Evolutionary conservation across 2,329 filamentous ascomycete genomes (phyloP), one percentile per base, ranked within the genome.

Genomic region (Diaporthe vaccinii): DNA sequence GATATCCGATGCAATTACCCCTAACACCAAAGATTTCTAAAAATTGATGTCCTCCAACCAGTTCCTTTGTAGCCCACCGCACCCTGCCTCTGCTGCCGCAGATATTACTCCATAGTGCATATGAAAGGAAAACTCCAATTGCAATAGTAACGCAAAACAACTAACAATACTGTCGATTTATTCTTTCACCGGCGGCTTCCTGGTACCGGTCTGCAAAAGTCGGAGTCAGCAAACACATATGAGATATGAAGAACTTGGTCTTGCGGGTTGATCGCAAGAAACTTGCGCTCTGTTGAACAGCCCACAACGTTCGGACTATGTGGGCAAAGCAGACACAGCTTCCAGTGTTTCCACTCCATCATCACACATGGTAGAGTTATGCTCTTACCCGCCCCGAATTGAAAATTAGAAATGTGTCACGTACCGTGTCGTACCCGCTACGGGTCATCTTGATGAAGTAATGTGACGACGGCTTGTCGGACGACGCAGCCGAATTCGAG

Each of bases 341-440:
- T 68, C 12, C 22, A 25, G 31, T 25, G 4, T 36, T 20, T 8
- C 7, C 14, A 0, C 62, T 39, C 4, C 28, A 9, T 34, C 20
- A 15, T 22, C 22, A 17, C 7, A 14, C 4, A 5, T 10, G 22
- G 20, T 9, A 36, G 12, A 36, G 2, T 3, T 20, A 36, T 46
- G 14, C 28, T 36, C 28, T 51, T 20, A 20, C 14, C 22, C 15
- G 2, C 1, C 2, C 17, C 41, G 4, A 17, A 2, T 12, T 20
- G 15, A 17, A 20, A 20, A 53, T 20, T 14, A 14, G 15, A 53
- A 53, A 20, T 15, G 44, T 41, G 31, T 55, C 22, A 55, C 65
- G 20, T 69, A 69, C 65, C 49, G 65, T 69, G n/a, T 69, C 65
- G n/a, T 69, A 69, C 65, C 65, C 65, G 65, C 65, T 69, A n/a